phyloP scores from a whole-genome alignment of 192 early-diverging fungal genomes.

The Fimicolochytrium jonesii region DNA sequence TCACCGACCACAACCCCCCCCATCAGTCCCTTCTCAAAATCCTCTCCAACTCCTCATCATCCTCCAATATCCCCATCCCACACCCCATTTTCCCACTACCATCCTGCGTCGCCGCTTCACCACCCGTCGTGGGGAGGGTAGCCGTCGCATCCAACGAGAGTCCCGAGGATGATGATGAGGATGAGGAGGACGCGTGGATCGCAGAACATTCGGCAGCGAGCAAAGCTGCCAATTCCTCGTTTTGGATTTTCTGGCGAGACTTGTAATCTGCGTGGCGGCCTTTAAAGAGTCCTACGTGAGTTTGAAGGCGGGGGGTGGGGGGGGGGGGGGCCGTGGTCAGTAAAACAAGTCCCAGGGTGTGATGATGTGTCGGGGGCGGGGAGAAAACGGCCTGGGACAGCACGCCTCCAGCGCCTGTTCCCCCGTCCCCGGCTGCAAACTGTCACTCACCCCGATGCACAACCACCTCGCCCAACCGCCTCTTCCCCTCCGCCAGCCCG shows the following conservation, averaged over 20 bases:
- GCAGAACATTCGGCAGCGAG: conserved; percentile 73
- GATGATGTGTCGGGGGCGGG: background rate
- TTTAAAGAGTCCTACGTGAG: conserved; percentile 47
- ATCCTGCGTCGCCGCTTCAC: too few relatives aligned
- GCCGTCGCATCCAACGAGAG: too few relatives aligned
- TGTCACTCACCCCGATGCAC: conserved; percentile 74
- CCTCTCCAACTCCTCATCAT: too few relatives aligned
- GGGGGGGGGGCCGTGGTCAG: too few relatives aligned
- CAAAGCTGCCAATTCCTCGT: conserved; percentile 63
- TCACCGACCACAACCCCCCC: too few relatives aligned
- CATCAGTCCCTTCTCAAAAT: too few relatives aligned
- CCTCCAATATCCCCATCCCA: too few relatives aligned
- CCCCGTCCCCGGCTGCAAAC: background rate
- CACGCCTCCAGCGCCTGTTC: background rate
- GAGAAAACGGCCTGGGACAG: background rate
- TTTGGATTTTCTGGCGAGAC: conserved; percentile 18
- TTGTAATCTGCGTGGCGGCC: conserved; percentile 36
- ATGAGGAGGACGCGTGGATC: too few relatives aligned
- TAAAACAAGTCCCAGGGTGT: background rate
- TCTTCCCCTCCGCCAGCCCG: conserved; percentile 74
- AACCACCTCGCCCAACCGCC: conserved; percentile 90
- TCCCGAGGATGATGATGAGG: too few relatives aligned
- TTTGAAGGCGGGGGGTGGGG: too few relatives aligned
- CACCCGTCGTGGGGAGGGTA: too few relatives aligned
- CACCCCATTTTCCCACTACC: too few relatives aligned